phyloP scores from a whole-genome alignment of 2,329 filamentous ascomycete species.

The Colletotrichum musae region DNA sequence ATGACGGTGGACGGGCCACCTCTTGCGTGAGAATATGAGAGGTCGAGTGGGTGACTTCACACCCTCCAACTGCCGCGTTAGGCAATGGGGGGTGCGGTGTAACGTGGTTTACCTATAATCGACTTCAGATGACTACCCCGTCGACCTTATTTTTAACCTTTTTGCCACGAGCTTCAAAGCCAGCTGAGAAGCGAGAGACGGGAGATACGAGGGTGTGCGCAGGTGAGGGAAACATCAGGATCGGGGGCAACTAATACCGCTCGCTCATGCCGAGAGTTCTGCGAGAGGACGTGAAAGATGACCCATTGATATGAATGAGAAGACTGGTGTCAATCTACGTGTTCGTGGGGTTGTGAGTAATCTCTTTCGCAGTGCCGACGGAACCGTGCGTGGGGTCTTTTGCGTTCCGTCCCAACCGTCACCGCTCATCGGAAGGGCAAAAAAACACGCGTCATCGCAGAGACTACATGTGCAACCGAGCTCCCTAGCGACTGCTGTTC shows the following conservation, averaged over 20 bases:
- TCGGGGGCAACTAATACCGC: neutral
- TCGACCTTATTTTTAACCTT: constrained; percentile 18
- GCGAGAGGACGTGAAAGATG: neutral
- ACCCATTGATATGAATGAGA: neutral
- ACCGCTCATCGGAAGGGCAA: neutral
- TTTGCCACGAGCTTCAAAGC: neutral
- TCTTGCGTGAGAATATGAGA: neutral
- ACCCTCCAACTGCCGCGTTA: constrained; percentile 11
- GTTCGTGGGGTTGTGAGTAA: constrained; percentile 2
- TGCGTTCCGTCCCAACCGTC: constrained; percentile 3
- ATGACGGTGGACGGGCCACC: constrained; percentile 8
- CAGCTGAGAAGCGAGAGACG: neutral
- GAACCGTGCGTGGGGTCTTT: constrained; percentile 19
- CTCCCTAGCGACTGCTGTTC: neutral
- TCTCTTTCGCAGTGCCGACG: constrained; percentile 7
- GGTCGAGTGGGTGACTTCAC: neutral
- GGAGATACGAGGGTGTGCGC: no score
- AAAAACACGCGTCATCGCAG: constrained; percentile 27
- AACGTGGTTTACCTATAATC: constrained; percentile 14
- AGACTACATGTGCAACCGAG: neutral
- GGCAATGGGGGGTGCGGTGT: neutral
- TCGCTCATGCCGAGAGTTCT: neutral
- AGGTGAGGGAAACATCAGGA: no score
- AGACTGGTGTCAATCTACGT: no score
- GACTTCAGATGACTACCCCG: neutral